phyloP scores from a whole-genome alignment of 2,329 filamentous ascomycete species.

The Biscogniauxia mediterranea region DNA sequence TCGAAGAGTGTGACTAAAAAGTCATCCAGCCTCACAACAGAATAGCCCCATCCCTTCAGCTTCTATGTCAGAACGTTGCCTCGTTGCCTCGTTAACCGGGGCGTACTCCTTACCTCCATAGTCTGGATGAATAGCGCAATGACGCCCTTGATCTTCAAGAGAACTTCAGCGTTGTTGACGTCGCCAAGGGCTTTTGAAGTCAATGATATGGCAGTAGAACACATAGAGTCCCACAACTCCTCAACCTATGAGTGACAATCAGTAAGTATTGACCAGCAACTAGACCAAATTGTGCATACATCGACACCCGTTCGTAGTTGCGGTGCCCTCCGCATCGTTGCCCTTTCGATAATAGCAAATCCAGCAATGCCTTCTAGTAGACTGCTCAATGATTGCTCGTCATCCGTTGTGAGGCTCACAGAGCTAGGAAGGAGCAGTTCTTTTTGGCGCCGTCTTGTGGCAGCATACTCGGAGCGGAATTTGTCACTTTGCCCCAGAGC shows the following conservation, averaged over 20 bases:
- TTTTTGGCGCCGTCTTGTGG: conserved; percentile 85
- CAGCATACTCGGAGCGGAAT: conserved; percentile 88
- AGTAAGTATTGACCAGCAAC: neutral
- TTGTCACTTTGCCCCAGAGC: conserved; percentile 89
- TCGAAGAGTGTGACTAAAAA: conserved; percentile 88
- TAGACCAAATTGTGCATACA: conserved; percentile 47
- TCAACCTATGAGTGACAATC: conserved; percentile 64
- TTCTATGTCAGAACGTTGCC: neutral
- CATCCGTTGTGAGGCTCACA: conserved; percentile 76
- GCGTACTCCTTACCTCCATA: conserved; percentile 69
- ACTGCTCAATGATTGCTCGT: conserved; percentile 82
- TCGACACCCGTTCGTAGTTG: conserved; percentile 80
- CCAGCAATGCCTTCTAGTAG: conserved; percentile 91
- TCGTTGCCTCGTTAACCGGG: neutral
- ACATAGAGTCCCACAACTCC: conserved; percentile 98
- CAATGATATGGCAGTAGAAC: conserved; percentile 77
- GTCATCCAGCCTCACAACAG: conserved; percentile 75
- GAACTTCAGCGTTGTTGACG: conserved; percentile 82
- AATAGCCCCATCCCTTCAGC: conserved; percentile 79
- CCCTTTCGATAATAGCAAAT: conserved; percentile 94
- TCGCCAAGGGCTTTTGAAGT: conserved; percentile 76
- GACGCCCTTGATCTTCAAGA: conserved; percentile 93
- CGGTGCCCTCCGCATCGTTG: conserved; percentile 83
- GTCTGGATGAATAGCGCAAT: conserved; percentile 95
- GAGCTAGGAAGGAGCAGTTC: conserved; percentile 79